phyloP scores from a whole-genome alignment of 306 rosid species.

The Glycine latifolia region DNA sequence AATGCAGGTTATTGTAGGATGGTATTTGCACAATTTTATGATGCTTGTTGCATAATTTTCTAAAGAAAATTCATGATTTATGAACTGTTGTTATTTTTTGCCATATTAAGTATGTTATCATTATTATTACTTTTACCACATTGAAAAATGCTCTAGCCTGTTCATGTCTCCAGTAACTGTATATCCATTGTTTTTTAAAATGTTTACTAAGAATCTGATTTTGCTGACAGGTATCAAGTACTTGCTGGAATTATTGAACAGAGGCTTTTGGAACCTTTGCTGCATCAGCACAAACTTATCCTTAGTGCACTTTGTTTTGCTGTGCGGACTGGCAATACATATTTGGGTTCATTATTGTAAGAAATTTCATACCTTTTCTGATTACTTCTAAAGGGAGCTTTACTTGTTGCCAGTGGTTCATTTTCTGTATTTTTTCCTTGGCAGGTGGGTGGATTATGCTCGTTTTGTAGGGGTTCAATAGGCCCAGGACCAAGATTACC shows the following conservation, averaged over 20 bases:
- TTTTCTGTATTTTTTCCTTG: constrained; percentile 39
- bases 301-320: constrained; percentile 83
- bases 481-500: constrained; percentile 44
- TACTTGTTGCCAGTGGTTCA: constrained; percentile 15
- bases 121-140: neutral
- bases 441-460: constrained; percentile 97
- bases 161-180: constrained; percentile 9
- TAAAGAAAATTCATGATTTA: neutral
- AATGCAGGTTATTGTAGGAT: neutral
- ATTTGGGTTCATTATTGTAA: constrained; percentile 86
- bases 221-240: constrained; percentile 72
- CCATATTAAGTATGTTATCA: constrained; percentile 6
- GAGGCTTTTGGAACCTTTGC: constrained; percentile 79
- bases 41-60: neutral
- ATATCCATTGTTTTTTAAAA: neutral
- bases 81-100: neutral
- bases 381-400: constrained; percentile 4
- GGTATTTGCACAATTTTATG: neutral
- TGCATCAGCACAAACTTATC: constrained; percentile 80
- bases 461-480: constrained; percentile 83
- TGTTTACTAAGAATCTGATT: constrained; percentile 23
- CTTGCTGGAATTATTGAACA: constrained; percentile 85
- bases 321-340: constrained; percentile 83
- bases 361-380: constrained; percentile 37
- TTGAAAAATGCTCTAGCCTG: neutral